Conservation (phyloP, 2,329 filamentous ascomycete species). For the Delphinella strobiligena region DNA sequence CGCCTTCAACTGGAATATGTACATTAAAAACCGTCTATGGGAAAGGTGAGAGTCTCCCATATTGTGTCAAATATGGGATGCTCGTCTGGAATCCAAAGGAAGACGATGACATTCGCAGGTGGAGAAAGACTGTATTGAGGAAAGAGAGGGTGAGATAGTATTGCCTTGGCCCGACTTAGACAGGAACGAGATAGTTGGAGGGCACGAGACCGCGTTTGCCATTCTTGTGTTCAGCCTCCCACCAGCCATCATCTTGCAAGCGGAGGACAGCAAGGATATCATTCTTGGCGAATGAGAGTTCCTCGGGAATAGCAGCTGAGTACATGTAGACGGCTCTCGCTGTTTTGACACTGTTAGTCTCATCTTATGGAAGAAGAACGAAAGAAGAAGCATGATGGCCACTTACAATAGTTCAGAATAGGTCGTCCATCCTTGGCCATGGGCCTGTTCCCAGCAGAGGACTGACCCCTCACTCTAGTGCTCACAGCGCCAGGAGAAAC, state of each 20-base stretch:
- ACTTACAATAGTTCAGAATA: conserved; percentile 89
- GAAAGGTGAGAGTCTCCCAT: no score
- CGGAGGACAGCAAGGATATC: conserved; percentile 80
- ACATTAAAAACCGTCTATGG: no score
- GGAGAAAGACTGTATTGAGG: not conserved
- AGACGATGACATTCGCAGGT: not conserved
- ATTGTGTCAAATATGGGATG: no score
- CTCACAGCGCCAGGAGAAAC: conserved; percentile 18
- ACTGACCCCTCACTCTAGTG: conserved; percentile 58
- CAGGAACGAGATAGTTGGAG: conserved; percentile 42
- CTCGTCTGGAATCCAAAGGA: no score
- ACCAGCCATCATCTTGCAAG: conserved; percentile 97
- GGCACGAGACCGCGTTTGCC: conserved; percentile 48
- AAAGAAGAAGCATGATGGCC: not conserved
- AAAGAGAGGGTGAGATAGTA: not conserved
- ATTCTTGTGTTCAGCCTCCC: conserved; percentile 79
- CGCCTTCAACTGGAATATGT: no score
- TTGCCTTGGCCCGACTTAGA: no score
- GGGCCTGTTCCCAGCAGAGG: conserved; percentile 72
- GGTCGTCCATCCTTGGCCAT: conserved; percentile 76
- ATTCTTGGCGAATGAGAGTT: conserved; percentile 83
- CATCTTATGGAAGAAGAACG: conserved; percentile 2
- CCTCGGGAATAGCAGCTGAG: conserved; percentile 86
- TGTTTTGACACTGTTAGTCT: conserved; percentile 27
- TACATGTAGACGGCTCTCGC: conserved; percentile 93